Conservation (phyloP, 2,329 filamentous ascomycete species). For the Ophiostoma sp. region DNA sequence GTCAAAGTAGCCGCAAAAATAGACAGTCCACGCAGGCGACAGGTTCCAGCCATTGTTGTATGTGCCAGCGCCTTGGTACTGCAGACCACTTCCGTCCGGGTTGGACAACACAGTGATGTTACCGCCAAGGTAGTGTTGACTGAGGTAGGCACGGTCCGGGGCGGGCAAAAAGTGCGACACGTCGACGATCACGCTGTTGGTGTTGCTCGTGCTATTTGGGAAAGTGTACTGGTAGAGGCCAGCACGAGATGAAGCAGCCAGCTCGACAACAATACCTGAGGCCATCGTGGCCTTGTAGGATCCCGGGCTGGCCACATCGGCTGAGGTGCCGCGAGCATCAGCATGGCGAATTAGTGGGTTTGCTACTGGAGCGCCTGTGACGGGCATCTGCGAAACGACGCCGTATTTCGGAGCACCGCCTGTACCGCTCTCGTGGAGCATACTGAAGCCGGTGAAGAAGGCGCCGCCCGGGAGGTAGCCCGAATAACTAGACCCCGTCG, state of each 20-base stretch:
- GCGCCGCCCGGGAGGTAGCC: slow-evolving; percentile 45
- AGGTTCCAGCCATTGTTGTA: slow-evolving; percentile 69
- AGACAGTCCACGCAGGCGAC: slow-evolving; percentile 62
- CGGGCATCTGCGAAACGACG: slow-evolving; percentile 61
- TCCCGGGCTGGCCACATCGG: slow-evolving; percentile 51
- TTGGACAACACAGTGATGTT: slow-evolving; percentile 48
- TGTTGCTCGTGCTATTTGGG: slow-evolving; percentile 2
- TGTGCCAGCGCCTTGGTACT: slow-evolving; percentile 60
- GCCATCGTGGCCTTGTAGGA: slow-evolving; percentile 60
- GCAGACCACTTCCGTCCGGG: slow-evolving; percentile 35
- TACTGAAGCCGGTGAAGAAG: slow-evolving; percentile 56
- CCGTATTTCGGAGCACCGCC: slow-evolving; percentile 71
- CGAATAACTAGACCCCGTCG: slow-evolving; percentile 51
- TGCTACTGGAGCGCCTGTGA: slow-evolving; percentile 41
- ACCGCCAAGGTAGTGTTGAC: slow-evolving; percentile 64
- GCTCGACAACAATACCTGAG: slow-evolving; percentile 57
- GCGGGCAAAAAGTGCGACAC: slow-evolving; percentile 67
- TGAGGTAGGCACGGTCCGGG: slow-evolving; percentile 58
- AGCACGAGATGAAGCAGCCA: slow-evolving; percentile 57
- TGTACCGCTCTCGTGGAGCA: slow-evolving; percentile 67
- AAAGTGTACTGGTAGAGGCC: slow-evolving; percentile 65
- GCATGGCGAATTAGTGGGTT: slow-evolving; percentile 53
- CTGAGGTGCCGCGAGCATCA: slow-evolving; percentile 51
- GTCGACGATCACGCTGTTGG: slow-evolving; percentile 55
- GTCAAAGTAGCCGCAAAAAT: slow-evolving; percentile 64